Evolutionary conservation across 2,329 filamentous ascomycete genomes (phyloP).

Genomic region (Dendryphion nanum): DNA sequence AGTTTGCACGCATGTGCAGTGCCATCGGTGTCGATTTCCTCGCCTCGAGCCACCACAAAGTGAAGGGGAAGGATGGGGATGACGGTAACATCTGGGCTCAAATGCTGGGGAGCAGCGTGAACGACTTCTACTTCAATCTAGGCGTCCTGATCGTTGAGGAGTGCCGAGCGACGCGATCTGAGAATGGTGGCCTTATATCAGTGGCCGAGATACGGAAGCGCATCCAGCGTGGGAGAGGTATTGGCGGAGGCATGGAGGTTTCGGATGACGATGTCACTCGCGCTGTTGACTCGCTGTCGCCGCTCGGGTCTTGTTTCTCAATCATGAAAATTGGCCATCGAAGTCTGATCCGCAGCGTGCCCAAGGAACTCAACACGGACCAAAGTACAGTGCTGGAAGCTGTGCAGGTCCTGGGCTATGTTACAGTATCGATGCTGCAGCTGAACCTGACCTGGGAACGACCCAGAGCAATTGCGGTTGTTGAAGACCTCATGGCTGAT

Average conservation of each 20-base stretch:
- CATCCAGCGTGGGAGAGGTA: slow-evolving; percentile 71
- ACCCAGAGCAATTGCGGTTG: slow-evolving; percentile 80
- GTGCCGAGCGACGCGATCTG: slow-evolving; percentile 77
- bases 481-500: slow-evolving; percentile 85
- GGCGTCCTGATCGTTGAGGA: slow-evolving; percentile 94
- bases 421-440: slow-evolving; percentile 85
- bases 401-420: slow-evolving; percentile 83
- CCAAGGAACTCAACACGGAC: slow-evolving; percentile 92
- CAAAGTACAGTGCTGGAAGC: slow-evolving; percentile 91
- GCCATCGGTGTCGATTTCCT: slow-evolving; percentile 95
- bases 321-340: slow-evolving; percentile 80
- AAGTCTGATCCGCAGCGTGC: slow-evolving; percentile 86
- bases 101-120: slow-evolving; percentile 84
- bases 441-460: slow-evolving; percentile 83
- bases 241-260: slow-evolving; percentile 70
- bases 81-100: slow-evolving; percentile 84
- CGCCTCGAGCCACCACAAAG: slow-evolving; percentile 51
- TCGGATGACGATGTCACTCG: slow-evolving; percentile 91
- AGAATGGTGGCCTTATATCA: slow-evolving; percentile 91
- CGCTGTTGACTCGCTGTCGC: slow-evolving; percentile 81
- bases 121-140: slow-evolving; percentile 98
- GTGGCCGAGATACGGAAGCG: slow-evolving; percentile 76
- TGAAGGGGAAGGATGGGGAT: slow-evolving; percentile 43
- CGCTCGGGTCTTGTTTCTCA: slow-evolving; percentile 83
- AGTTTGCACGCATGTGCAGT: slow-evolving; percentile 98